phyloP scores from a whole-genome alignment of 768 basidiomycete species.

The Naematelia aurantialba region DNA sequence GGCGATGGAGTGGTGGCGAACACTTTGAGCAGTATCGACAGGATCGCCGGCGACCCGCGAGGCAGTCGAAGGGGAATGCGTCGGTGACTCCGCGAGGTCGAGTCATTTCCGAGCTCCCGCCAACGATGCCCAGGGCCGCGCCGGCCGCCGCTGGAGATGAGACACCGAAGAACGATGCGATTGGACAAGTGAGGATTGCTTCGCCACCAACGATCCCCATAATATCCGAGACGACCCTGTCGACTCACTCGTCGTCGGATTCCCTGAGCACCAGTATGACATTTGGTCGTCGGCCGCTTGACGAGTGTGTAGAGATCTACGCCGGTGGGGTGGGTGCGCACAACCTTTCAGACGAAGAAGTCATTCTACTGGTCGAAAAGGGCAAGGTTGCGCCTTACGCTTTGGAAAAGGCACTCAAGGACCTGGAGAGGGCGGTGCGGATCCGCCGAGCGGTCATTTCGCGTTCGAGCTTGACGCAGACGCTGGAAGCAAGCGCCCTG shows the following conservation, averaged over 20 bases:
- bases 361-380: conserved; percentile 78
- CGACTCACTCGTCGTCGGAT: conserved; percentile 11
- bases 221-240: conserved; percentile 22
- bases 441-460: conserved; percentile 87
- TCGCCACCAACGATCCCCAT: conserved; percentile 35
- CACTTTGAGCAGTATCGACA: conserved; percentile 18
- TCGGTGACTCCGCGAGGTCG: conserved; percentile 21
- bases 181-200: conserved; percentile 36
- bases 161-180: conserved; percentile 32
- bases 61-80: background rate
- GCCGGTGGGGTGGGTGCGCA: conserved; percentile 53
- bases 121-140: conserved; percentile 20
- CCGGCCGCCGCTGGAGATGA: conserved; percentile 34
- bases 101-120: background rate
- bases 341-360: conserved; percentile 79
- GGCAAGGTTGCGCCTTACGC: conserved; percentile 95
- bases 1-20: conserved; percentile 31
- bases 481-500: conserved; percentile 75
- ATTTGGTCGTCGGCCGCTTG: conserved; percentile 57
- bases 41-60: conserved; percentile 1
- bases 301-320: conserved; percentile 75
- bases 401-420: conserved; percentile 88
- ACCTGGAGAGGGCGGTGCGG: conserved; percentile 78
- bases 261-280: conserved; percentile 6
- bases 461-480: conserved; percentile 75